Evolutionary conservation across 352 stramenopile species (phyloP), one percentile per base, ranked within the genome.

Genomic region (Phytophthora europaea): DNA sequence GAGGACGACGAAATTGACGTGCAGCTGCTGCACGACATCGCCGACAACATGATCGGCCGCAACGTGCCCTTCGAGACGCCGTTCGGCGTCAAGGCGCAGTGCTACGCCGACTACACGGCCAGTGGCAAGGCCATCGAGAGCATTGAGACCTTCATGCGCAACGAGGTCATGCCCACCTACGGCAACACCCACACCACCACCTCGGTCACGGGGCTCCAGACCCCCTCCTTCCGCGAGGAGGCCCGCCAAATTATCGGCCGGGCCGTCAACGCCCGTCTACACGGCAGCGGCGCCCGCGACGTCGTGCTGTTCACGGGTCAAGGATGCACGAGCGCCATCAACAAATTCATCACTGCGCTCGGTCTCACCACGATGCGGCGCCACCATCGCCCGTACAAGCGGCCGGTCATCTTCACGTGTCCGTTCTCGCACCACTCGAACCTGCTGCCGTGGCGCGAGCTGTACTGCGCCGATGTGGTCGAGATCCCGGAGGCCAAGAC

Each of bases 341-440:
- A 90, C 75, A 96, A 96, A 64, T 83, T 98, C 45, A 85, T 98
- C 34, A 75, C 72, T 43, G 81, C 87, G 16, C 79, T 97, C 2
- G 87, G 89, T 26, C 67, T 95, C 38, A 72, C 86, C 23, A 75
- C 70, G 50, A 78, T 78, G 70, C 65, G 74, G 28, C 74, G 74
- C 61, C 66, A 78, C 33, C 74, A 78, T 59, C 74, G 70, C 22
- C 65, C 50, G 4, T 57, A 56, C 65, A 75, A 68, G 74, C 88
- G 64, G 0, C 88, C 95, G 0, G 89, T 99, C 7, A 91, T 99
- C 45, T 95, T 98, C 54, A 93, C 95, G n/a, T 89, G 95, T 43
- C 97, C 97, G 10, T 99, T 98, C 61, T 98, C 99, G 72, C 98
- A 99, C 78, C 98, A 99, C 77, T 99, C 95, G 22, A 99, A 99